These are phyloP conservation scores for Chlorella sp. DNA, from an alignment of 139 green algal genomes.

Conservation along the genomic window DNA sequence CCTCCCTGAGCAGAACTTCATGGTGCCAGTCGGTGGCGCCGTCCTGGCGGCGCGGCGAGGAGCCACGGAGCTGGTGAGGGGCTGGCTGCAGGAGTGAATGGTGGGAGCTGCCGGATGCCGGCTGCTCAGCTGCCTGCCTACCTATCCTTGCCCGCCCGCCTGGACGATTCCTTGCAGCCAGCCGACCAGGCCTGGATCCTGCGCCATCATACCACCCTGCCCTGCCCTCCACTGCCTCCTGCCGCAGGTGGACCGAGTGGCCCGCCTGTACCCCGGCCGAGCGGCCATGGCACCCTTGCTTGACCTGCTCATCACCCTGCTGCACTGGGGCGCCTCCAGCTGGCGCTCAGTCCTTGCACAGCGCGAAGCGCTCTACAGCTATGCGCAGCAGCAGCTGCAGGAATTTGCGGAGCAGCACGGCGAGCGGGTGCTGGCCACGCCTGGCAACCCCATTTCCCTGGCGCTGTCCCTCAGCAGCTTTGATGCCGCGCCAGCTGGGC, in stretches of 20 bases:
- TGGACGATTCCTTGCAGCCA: background rate
- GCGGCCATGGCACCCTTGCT: slow-evolving; percentile 79
- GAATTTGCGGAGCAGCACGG: slow-evolving; percentile 56
- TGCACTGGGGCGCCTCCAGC: slow-evolving; percentile 79
- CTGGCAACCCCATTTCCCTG: slow-evolving; percentile 92
- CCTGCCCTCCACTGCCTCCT: background rate
- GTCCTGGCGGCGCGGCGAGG: slow-evolving; percentile 57
- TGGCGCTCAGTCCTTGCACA: slow-evolving; percentile 69
- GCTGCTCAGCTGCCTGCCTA: background rate
- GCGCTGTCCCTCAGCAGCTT: slow-evolving; percentile 76
- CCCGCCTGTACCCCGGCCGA: slow-evolving; percentile 81
- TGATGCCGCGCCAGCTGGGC: background rate
- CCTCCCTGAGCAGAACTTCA: slow-evolving; percentile 90
- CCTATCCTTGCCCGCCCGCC: background rate
- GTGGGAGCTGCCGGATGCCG: background rate
- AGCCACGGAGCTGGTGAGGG: slow-evolving; percentile 26
- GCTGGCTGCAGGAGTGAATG: background rate
- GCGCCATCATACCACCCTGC: background rate
- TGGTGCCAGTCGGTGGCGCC: slow-evolving; percentile 92
- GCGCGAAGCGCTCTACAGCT: slow-evolving; percentile 69
- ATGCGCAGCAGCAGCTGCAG: slow-evolving; percentile 36
- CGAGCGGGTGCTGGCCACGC: slow-evolving; percentile 81
- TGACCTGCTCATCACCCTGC: slow-evolving; percentile 94
- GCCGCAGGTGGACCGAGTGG: slow-evolving; percentile 76
- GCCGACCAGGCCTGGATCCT: background rate